phyloP scores from a whole-genome alignment of 139 green algal genomes.

The Prasinococcaceae sp. region DNA sequence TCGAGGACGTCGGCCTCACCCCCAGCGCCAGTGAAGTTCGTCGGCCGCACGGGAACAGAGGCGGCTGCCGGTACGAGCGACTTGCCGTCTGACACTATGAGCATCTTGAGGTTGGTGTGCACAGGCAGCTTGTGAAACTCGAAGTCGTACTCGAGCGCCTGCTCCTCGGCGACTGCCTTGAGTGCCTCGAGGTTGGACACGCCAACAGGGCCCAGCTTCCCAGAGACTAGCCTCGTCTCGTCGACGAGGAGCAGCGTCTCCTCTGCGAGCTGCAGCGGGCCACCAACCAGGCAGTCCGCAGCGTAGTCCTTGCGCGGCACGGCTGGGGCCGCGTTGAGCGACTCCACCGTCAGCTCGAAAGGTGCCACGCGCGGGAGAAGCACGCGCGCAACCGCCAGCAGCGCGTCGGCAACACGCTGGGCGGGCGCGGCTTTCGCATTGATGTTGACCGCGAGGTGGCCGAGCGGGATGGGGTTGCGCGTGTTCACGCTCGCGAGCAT shows the following conservation, averaged over 20 bases:
- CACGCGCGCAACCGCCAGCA: slow-evolving; percentile 1
- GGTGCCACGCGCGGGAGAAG: slow-evolving; percentile 9
- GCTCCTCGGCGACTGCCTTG: slow-evolving; percentile 27
- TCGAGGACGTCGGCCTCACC: too few relatives aligned
- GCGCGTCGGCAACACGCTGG: not conserved
- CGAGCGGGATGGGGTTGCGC: slow-evolving; percentile 13
- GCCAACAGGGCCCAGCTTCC: slow-evolving; percentile 7
- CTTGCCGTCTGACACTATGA: slow-evolving; percentile 8
- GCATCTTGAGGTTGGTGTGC: slow-evolving; percentile 2
- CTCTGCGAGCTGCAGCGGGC: slow-evolving; percentile 22
- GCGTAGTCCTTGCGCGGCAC: slow-evolving; percentile 24
- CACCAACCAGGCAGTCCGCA: slow-evolving; percentile 14
- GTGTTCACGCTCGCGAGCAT: slow-evolving; percentile 13
- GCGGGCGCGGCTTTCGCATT: not conserved
- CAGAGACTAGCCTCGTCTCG: slow-evolving; percentile 19
- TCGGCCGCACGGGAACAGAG: not conserved
- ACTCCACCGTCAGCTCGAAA: slow-evolving; percentile 13
- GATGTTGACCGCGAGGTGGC: slow-evolving; percentile 22
- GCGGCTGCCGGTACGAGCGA: slow-evolving; percentile 19
- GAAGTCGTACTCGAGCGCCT: slow-evolving; percentile 30
- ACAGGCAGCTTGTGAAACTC: slow-evolving; percentile 25
- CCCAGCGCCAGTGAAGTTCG: too few relatives aligned
- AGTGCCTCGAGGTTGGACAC: slow-evolving; percentile 21
- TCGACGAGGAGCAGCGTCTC: slow-evolving; percentile 23
- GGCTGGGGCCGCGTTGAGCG: slow-evolving; percentile 13